Evolutionary conservation across 495 filamentous ascomycete genomes (phyloP).

Genomic region (Penicillium cosmopolitanum): DNA sequence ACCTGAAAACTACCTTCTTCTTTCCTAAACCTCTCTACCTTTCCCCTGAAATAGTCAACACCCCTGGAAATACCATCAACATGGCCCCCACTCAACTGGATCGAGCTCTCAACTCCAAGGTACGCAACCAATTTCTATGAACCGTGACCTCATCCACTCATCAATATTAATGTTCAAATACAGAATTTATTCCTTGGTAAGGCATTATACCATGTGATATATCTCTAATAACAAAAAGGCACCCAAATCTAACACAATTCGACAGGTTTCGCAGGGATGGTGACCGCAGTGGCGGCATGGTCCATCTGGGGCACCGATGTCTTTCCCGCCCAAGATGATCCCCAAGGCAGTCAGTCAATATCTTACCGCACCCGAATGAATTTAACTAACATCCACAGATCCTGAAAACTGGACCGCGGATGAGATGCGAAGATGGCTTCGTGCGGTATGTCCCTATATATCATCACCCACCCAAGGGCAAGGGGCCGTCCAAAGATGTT

Average conservation of each 20-base stretch:
- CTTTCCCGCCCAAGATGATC: conserved; percentile 72
- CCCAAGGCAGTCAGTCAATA: conserved; percentile 64
- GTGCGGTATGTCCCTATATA: conserved; percentile 58
- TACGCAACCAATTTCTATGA: conserved; percentile 35
- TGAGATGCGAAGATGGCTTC: conserved; percentile 76
- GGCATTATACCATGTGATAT: neutral
- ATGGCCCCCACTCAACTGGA: conserved; percentile 73
- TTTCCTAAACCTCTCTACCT: neutral
- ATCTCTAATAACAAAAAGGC: neutral
- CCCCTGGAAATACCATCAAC: conserved; percentile 12
- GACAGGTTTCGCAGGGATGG: conserved; percentile 72
- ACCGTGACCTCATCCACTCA: neutral
- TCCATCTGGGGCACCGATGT: conserved; percentile 82
- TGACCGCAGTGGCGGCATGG: conserved; percentile 82
- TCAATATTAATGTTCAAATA: neutral
- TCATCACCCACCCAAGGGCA: neutral
- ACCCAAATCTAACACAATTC: conserved; percentile 18
- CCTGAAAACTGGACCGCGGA: conserved; percentile 73
- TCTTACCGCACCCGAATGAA: neutral
- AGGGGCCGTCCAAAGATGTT: neutral
- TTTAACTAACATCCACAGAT: conserved; percentile 37
- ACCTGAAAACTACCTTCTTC: too few relatives aligned
- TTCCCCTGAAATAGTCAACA: neutral
- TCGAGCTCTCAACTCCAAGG: conserved; percentile 77
- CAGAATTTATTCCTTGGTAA: conserved; percentile 65